Conservation (phyloP, 2,329 filamentous ascomycete genomes). For the Daldinia sp. region DNA sequence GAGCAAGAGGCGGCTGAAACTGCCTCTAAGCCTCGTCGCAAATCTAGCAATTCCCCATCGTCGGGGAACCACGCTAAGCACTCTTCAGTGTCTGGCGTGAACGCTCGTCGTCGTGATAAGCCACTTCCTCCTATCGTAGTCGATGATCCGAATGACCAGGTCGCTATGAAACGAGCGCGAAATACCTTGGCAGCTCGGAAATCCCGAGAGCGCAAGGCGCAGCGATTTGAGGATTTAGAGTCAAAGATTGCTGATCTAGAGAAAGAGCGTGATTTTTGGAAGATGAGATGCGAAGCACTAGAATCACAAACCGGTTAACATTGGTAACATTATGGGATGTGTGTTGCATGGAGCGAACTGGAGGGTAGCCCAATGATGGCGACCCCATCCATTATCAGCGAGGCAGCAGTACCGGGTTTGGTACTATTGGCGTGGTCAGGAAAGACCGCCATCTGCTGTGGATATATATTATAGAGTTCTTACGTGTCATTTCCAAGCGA, state of each 20-base stretch:
- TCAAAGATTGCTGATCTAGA: constrained; percentile 74
- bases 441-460: constrained; percentile 38
- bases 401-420: constrained; percentile 42
- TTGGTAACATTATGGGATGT: constrained; percentile 37
- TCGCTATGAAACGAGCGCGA: constrained; percentile 91
- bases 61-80: constrained; percentile 61
- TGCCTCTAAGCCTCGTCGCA: constrained; percentile 54
- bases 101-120: constrained; percentile 79
- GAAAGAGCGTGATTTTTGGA: constrained; percentile 72
- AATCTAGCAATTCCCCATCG: constrained; percentile 57
- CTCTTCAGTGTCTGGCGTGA: constrained; percentile 75
- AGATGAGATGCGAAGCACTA: constrained; percentile 57
- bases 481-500: constrained; percentile 37
- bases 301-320: constrained; percentile 45
- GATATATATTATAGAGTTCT: constrained; percentile 35
- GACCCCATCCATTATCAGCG: constrained; percentile 37
- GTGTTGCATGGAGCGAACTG: constrained; percentile 45
- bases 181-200: constrained; percentile 95
- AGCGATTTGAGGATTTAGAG: constrained; percentile 78
- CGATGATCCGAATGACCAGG: constrained; percentile 74
- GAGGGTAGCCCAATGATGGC: constrained; percentile 43
- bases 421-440: constrained; percentile 40
- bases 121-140: constrained; percentile 80
- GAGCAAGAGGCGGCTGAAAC: constrained; percentile 58
- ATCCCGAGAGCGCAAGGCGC: constrained; percentile 85